Percentiles rank a stretch among this genome's conserved stretches.
Evolutionary conservation across 2,329 filamentous ascomycete genomes (phyloP).

Genomic region (Fusarium scirpi): DNA sequence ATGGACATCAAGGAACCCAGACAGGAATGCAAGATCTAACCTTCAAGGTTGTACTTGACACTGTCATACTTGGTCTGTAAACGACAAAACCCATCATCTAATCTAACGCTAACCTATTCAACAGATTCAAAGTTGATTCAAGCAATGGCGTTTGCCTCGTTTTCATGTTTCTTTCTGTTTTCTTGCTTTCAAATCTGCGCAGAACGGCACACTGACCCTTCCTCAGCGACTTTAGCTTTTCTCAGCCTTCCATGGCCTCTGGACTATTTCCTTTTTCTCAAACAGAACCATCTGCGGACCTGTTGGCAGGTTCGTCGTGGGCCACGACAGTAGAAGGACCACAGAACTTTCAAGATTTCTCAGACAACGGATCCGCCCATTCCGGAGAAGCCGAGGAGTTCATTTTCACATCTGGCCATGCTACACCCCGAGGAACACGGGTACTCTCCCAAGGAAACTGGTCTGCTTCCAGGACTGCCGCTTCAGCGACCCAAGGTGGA

Average conservation of each 20-base stretch:
- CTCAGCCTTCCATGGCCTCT: slow-evolving; percentile 63
- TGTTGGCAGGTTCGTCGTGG: slow-evolving; percentile 67
- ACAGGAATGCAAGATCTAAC: slow-evolving; percentile 40
- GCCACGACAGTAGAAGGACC: slow-evolving; percentile 67
- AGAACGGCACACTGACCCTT: slow-evolving; percentile 68
- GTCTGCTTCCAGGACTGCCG: slow-evolving; percentile 55
- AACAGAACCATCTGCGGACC: slow-evolving; percentile 69
- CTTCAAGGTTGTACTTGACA: not conserved
- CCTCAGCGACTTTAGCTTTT: slow-evolving; percentile 68
- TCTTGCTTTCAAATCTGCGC: slow-evolving; percentile 54
- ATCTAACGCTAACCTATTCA: slow-evolving; percentile 43
- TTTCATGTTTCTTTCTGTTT: slow-evolving; percentile 48
- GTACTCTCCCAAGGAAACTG: slow-evolving; percentile 60
- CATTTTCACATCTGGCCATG: slow-evolving; percentile 66
- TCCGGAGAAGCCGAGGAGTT: slow-evolving; percentile 67
- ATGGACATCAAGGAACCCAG: slow-evolving; percentile 29
- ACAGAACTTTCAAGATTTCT: slow-evolving; percentile 69
- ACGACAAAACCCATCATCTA: slow-evolving; percentile 24
- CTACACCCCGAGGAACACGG: slow-evolving; percentile 63
- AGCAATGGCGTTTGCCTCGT: slow-evolving; percentile 48
- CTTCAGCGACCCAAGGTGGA: slow-evolving; percentile 49
- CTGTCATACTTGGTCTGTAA: slow-evolving; percentile 48
- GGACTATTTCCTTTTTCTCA: slow-evolving; percentile 70
- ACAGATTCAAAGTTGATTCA: slow-evolving; percentile 70
- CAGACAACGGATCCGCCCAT: slow-evolving; percentile 62